Evolutionary conservation across 257 asterid species (phyloP).

Genomic region (Rubia yunnanensis): DNA sequence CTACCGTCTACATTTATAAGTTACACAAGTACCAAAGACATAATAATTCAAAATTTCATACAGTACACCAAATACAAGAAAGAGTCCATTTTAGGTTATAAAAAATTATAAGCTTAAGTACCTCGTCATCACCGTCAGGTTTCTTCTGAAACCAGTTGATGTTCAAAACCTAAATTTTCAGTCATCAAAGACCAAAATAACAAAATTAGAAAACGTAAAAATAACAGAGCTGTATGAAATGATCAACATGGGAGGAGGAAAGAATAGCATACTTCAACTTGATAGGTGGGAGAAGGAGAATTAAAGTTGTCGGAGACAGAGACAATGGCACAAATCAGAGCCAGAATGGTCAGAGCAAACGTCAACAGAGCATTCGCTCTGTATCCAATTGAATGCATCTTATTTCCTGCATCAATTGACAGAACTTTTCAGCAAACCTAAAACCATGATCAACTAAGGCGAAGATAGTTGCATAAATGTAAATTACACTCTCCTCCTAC

Average conservation of each 20-base stretch:
- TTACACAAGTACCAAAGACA: background rate
- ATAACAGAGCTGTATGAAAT: background rate
- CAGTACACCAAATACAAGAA: background rate
- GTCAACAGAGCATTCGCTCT: slow-evolving; percentile 85
- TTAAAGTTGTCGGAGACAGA: slow-evolving; percentile 84
- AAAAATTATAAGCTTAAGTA: background rate
- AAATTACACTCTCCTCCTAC: too few species aligned
- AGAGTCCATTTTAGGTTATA: background rate
- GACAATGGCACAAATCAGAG: slow-evolving; percentile 78
- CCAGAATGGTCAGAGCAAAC: slow-evolving; percentile 75
- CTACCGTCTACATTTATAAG: background rate
- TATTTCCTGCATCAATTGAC: background rate
- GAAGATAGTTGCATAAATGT: background rate
- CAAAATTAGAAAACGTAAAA: background rate
- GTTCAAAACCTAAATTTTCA: slow-evolving; percentile 46
- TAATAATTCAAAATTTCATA: background rate
- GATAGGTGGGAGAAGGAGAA: slow-evolving; percentile 55
- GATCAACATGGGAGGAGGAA: background rate
- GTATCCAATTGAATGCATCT: slow-evolving; percentile 71
- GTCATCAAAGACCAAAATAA: background rate
- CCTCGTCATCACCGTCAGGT: slow-evolving; percentile 81
- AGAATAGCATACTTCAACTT: slow-evolving; percentile 53
- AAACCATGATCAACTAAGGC: background rate
- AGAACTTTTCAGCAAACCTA: background rate
- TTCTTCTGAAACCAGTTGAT: slow-evolving; percentile 86